These are phyloP conservation scores for Phytophthora lateralis DNA, from an alignment of 352 stramenopile species.

Conservation along the genomic window DNA sequence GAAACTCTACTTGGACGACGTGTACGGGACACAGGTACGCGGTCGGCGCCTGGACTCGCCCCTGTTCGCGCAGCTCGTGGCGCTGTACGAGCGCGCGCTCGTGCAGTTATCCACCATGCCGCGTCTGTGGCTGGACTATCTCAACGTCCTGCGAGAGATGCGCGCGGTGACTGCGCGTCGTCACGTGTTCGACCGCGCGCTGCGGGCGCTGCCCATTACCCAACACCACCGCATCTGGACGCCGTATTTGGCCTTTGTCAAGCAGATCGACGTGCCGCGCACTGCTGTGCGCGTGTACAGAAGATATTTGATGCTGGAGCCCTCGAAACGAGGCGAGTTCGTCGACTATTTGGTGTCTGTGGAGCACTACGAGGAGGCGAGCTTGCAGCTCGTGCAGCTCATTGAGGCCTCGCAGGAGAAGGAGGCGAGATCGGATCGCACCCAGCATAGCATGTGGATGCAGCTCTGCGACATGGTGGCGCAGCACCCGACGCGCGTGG, in stretches of 20 bases:
- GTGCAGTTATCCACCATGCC: slow-evolving; percentile 96
- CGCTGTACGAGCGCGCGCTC: slow-evolving; percentile 90
- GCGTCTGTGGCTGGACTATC: slow-evolving; percentile 95
- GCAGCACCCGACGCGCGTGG: slow-evolving; percentile 92
- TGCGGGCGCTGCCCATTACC: slow-evolving; percentile 96
- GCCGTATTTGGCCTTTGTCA: slow-evolving; percentile 91
- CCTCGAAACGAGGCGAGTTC: slow-evolving; percentile 70
- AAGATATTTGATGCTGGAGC: slow-evolving; percentile 88
- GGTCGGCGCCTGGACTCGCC: slow-evolving; percentile 65
- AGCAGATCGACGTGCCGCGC: slow-evolving; percentile 69
- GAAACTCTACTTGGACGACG: slow-evolving; percentile 87
- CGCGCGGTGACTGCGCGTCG: slow-evolving; percentile 81
- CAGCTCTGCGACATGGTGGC: slow-evolving; percentile 96
- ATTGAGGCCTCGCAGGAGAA: slow-evolving; percentile 68
- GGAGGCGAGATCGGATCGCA: slow-evolving; percentile 48
- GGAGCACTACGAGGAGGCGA: slow-evolving; percentile 82
- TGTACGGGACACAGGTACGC: slow-evolving; percentile 65
- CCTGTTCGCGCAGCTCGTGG: slow-evolving; percentile 42
- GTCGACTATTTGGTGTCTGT: slow-evolving; percentile 80
- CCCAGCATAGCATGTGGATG: slow-evolving; percentile 97
- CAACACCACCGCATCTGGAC: slow-evolving; percentile 98
- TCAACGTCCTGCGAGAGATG: slow-evolving; percentile 76
- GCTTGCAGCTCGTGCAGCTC: slow-evolving; percentile 79
- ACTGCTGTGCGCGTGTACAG: slow-evolving; percentile 89
- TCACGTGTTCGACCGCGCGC: slow-evolving; percentile 94